Base-by-base conservation (phyloP, 495 filamentous ascomycete genomes). In the Talaromyces thailandensis region DNA sequence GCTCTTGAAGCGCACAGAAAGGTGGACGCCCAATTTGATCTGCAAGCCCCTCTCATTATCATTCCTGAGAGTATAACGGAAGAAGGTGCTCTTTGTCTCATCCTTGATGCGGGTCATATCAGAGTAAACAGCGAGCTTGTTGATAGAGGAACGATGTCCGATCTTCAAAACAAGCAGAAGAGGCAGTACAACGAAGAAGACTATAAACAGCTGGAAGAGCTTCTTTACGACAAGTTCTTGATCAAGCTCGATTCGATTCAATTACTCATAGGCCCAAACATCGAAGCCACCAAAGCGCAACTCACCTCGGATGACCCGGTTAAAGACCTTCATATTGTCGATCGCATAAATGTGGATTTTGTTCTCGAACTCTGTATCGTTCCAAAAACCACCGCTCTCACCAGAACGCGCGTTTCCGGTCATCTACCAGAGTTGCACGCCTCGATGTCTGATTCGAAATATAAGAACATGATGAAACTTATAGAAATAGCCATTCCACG, bases 1-100 rank as follows among this genome's bases (percentile, higher is more conserved):
- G 95, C 94, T 23, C 79, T 98, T 28, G 85, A 96, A 71, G 95
- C 98, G 69, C 94, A 98, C 75, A 98, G 97, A 80, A 98, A 94
- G 14, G 85, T 98, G 62, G 95, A 98, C 71, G 92, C 92, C 3
- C 92, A 96, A 66, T 81, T 98, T 52, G 95, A 98, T 75, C 84
- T 98, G 9, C 92, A 96, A 70, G 94, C 94, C 6, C 94, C 94
- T 43, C 80, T 98, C 16, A 96, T 98, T 67, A 98, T 98, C 64
- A 85, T 98, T 21, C 94, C 94, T 0, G 91, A 98, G 68, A 95
- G 87, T 65, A 92, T 97, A 65, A 93, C 88, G 2, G 81, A 86
- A 61, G 81, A 88, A 65, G 86, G 79, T 60, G 87, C 90, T 5
- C 86, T 91, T 18, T 98, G 94, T 70, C 76, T 98, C 56, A 97